Conservation (phyloP, 1,139 yeast genomes). For the Barnettozyma hawaiiensis region DNA sequence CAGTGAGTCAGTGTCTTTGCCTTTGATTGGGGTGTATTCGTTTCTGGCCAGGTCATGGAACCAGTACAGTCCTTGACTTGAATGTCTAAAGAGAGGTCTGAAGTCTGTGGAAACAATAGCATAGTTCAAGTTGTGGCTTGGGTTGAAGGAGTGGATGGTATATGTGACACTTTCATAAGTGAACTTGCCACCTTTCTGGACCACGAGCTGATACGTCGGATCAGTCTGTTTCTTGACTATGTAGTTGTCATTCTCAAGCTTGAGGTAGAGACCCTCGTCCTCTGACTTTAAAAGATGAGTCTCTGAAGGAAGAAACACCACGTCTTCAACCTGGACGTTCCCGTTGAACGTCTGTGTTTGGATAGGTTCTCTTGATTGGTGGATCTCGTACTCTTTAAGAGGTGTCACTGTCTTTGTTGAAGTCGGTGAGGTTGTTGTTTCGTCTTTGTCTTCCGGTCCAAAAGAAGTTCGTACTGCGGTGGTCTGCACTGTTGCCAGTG, state of each 20-base stretch:
- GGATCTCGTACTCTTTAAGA: constrained; percentile 12
- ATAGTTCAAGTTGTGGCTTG: constrained; percentile 26
- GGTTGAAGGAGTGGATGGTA: constrained; percentile 21
- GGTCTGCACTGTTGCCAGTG: neutral
- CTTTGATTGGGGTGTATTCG: constrained; percentile 37
- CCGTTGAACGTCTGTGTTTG: constrained; percentile 6
- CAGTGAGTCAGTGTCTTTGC: constrained; percentile 26
- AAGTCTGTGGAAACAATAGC: constrained; percentile 29
- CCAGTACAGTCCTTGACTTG: constrained; percentile 66
- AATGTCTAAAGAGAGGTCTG: constrained; percentile 68
- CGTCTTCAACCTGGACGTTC: constrained; percentile 11
- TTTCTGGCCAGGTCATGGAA: constrained; percentile 40
- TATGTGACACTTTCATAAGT: constrained; percentile 21
- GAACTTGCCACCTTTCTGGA: constrained; percentile 22
- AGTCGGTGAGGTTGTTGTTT: neutral
- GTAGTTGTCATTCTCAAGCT: constrained; percentile 12
- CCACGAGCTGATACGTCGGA: constrained; percentile 19
- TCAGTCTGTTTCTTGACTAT: constrained; percentile 26
- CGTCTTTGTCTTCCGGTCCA: too few species aligned
- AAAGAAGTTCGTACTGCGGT: too few species aligned
- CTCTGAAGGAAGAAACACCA: constrained; percentile 24
- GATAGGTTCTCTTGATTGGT: constrained; percentile 14
- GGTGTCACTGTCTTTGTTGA: constrained; percentile 5
- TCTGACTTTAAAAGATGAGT: constrained; percentile 16
- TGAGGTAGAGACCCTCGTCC: constrained; percentile 33